Evolutionary conservation across 345 rosid genomes (phyloP), one percentile per base, ranked within the genome.

Genomic region (Eucalyptus pauciflora): DNA sequence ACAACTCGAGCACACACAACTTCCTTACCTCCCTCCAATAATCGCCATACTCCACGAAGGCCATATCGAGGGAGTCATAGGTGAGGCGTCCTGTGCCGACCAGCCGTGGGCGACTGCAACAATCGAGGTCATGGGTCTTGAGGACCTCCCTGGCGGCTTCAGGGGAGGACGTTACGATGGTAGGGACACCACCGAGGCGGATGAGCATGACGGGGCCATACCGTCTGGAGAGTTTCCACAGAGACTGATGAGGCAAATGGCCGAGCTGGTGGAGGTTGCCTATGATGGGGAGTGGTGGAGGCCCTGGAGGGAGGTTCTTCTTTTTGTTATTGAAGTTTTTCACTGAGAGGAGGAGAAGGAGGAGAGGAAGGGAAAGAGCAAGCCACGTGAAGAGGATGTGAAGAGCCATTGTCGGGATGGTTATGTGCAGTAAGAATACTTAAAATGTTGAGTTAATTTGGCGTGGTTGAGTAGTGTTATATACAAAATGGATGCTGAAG

Each of bases 181-280:
- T 88, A 10, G 91, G 88, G 2, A 33, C 33, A 33, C 89, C 50
- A 5, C 93, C 92, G 11, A 91, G 90, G 43, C 50, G 90, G 76
- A 93, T 58, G 87, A 86, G 85, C 92, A 92, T 88, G 86, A 92
- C 89, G 7, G 90, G 89, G 22, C 93, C 94, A 29, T 92, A 79
- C 56, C 81, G 33, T 25, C 41, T 46, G 54, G 93, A 88, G 15
- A 89, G 88, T 43, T 79, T 45, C 60, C 67, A 87, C 5, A 93
- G 52, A 45, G 91, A 89, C 45, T 80, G 91, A 24, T 52, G 92
- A 41, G 88, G 91, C 89, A 58, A 67, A 37, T 11, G 13, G 58
- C 87, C 90, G 87, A 87, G 81, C 52, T 37, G 86, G 76, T 60
- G 33, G 91, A 86, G 45, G 85, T 89, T 69, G 86, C 86, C 50